Base-by-base conservation (phyloP, 2,329 filamentous ascomycete species). In the Sporothrix brunneoviolacea region DNA sequence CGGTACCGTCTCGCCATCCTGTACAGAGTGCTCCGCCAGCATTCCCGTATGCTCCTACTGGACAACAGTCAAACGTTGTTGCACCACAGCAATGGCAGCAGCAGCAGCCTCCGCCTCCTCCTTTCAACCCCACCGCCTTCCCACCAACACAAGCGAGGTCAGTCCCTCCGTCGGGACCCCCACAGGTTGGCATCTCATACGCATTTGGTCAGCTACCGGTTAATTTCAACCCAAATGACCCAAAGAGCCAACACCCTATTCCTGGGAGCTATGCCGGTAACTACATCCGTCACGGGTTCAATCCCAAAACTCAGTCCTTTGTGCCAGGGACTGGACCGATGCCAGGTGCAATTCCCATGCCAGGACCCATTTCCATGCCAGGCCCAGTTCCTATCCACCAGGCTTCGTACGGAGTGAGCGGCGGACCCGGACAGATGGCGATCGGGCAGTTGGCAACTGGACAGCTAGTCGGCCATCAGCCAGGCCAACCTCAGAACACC, bases 271-370 rank as follows among this genome's bases (percentile, higher is more conserved):
- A 81, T 32, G 33, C 45, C 1, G 58, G 58, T 63, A 61, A 57
- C 47, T 66, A 80, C 58, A 88, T 86, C 62, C 79, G 90, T 52
- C 88, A 89, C 60, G 82, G 86, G 12, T 96, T 97, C 71, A 96
- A 96, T 63, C 91, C 91, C 1, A 91, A 95, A 69, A 96, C 88
- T 15, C 88, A 95, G 62, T 87, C 91, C 0, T 96, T 97, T 66
- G 80, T 95, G 21, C 91, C 91, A 2, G 72, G 79, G 54, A 72
- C 67, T 55, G 70, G 72, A 72, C 36, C 68, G 69, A 28, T 69
- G 73, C 6, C 70, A 72, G 1, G 79, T 73, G 54, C 70, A 71
- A 1, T 80, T 73, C 54, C 72, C 67, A 38, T 72, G 72, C 30
- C 68, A 68, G 8, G 70, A 69, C 35, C 73, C 71, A 35, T 18